Evolutionary conservation across 495 filamentous ascomycete species (phyloP), one percentile per base, ranked within the genome.

Genomic region (Annulohypoxylon moriforme): DNA sequence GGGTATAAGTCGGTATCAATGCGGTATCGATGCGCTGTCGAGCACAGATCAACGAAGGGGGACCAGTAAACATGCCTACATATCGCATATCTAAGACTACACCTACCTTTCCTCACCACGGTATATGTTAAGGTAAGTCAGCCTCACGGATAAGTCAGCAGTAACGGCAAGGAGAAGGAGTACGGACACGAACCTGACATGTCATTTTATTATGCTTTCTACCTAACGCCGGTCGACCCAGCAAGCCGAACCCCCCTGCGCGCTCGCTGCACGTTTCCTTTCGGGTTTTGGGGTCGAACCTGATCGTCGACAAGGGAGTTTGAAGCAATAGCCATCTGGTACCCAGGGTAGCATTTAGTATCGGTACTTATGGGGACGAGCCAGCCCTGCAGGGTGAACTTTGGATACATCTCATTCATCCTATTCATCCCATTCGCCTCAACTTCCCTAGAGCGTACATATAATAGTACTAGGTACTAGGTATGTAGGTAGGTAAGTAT

Each of bases 321-420:
- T 49, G 44, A 67, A 47, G 61, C 55, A 59, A 56, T 27, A 33
- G 33, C 25, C 36, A 34, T 67, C 63, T 60, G 59, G 72, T 71
- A 71, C 72, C 58, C 63, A 49, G 67, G 59, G 72, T 74, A 74
- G 67, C 68, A 71, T 68, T 63, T 74, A 38, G 72, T 74, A 74
- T 70, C 63, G 59, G 72, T 74, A 74, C 72, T 60, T 74, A 59
- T 8, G 50, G 55, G 34, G 27, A 71, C 67, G 52, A 33, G 36
- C 52, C 55, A 60, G 60, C 67, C 67, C 46, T 74, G 63, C 67
- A 64, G 58, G 25, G 68, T 74, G 63, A 71, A 74, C 68, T 67
- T 38, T 59, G 46, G 59, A 68, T 74, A 74, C 72, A 71, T 74
- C 29, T 13, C 10, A 4, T n/a, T 14, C 36, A 40, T 40, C 36